Evolutionary conservation across 176 grass and related monocot species (phyloP).

Genomic region (Poa pratensis): DNA sequence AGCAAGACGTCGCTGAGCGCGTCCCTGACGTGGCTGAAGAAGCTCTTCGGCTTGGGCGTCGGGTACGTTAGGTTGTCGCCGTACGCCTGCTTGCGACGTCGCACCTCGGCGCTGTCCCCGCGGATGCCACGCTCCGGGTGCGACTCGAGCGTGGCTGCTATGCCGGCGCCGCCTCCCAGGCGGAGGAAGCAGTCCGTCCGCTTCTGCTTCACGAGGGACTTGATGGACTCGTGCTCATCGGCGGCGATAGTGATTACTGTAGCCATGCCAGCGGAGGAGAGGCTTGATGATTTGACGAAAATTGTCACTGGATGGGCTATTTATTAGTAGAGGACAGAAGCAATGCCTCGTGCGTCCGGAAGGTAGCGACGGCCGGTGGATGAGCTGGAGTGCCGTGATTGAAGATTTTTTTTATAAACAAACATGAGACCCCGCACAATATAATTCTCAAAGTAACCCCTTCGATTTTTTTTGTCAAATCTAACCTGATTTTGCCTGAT

Average conservation of each 20-base stretch:
- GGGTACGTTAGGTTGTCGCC: conserved; percentile 58
- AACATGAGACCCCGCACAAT: too few relatives aligned
- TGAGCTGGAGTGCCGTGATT: too few relatives aligned
- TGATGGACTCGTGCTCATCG: not conserved
- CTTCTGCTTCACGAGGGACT: conserved; percentile 53
- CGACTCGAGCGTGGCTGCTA: conserved; percentile 39
- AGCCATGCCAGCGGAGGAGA: too few relatives aligned
- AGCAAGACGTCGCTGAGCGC: conserved; percentile 67
- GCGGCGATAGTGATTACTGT: not conserved
- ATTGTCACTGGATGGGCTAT: too few relatives aligned
- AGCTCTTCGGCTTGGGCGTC: conserved; percentile 54
- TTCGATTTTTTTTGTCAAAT: too few relatives aligned
- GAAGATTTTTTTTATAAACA: too few relatives aligned
- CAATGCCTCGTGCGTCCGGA: too few relatives aligned
- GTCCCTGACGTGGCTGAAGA: conserved; percentile 50
- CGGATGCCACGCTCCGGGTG: conserved; percentile 45
- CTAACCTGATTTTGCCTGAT: too few relatives aligned
- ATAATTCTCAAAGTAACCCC: too few relatives aligned
- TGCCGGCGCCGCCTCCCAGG: conserved; percentile 35
- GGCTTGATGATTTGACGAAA: too few relatives aligned
- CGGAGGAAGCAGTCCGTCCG: not conserved
- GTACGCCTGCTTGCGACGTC: conserved; percentile 39
- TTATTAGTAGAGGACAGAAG: too few relatives aligned
- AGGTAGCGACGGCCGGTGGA: too few relatives aligned
- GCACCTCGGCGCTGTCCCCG: conserved; percentile 40